Evolutionary conservation across 176 grass and related monocot genomes (phyloP).

Genomic region (Oryza meyeriana): DNA sequence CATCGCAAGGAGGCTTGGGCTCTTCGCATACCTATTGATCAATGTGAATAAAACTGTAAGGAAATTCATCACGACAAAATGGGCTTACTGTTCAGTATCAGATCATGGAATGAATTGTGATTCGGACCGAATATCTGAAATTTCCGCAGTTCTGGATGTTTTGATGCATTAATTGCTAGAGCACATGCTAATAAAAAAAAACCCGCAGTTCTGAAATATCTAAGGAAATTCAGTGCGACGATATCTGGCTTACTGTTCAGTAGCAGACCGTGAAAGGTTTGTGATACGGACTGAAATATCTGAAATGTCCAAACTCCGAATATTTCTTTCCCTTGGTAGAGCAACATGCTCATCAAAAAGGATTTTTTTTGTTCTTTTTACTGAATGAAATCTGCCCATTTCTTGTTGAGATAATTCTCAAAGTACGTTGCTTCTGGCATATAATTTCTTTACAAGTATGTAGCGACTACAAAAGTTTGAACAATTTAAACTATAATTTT

Average conservation of each 20-base stretch:
- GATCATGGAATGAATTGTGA: not conserved
- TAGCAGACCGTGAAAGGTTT: too few relatives aligned
- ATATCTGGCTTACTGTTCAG: too few relatives aligned
- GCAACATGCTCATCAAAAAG: not conserved
- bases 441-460: not conserved
- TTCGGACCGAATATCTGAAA: not conserved
- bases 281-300: not conserved
- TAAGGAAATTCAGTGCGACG: too few relatives aligned
- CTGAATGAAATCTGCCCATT: not conserved
- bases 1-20: conserved; percentile 44
- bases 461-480: not conserved
- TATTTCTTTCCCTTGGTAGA: not conserved
- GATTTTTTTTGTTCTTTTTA: not conserved
- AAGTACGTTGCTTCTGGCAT: not conserved
- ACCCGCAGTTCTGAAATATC: too few relatives aligned
- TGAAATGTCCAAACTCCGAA: not conserved
- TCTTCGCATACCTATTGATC: conserved; percentile 42
- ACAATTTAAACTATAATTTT: not conserved
- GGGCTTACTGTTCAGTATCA: too few relatives aligned
- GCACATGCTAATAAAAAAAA: too few relatives aligned
- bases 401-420: not conserved
- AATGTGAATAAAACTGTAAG: not conserved
- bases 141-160: not conserved
- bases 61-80: not conserved
- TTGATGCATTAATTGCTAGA: too few relatives aligned